Conservation (phyloP, 257 asterid genomes). For the Lycium barbarum region DNA sequence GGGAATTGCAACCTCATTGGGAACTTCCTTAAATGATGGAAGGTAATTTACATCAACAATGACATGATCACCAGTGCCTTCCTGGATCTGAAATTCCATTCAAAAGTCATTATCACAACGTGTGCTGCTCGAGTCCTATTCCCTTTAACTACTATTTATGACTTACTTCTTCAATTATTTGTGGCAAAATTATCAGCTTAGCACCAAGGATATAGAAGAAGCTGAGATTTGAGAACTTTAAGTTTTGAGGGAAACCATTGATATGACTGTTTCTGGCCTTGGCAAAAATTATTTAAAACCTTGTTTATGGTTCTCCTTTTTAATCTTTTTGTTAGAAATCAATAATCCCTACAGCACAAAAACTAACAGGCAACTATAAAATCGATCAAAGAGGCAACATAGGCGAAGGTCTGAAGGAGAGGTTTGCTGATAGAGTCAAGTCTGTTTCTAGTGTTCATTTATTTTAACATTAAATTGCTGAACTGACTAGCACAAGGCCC, state of each 20-base stretch:
- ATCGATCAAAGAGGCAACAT: neutral
- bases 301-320: slow-evolving; percentile 2
- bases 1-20: slow-evolving; percentile 86
- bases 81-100: slow-evolving; percentile 69
- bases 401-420: neutral
- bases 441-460: neutral
- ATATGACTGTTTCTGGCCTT: neutral
- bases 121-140: neutral
- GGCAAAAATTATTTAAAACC: neutral
- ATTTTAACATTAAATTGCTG: slow-evolving; percentile 9
- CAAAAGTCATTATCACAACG: neutral
- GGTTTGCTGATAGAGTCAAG: neutral
- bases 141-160: neutral
- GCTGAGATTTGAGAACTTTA: slow-evolving; percentile 11
- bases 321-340: neutral
- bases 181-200: neutral
- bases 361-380: neutral
- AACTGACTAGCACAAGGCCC: slow-evolving; percentile 1
- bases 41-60: slow-evolving; percentile 93
- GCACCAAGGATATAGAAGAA: neutral
- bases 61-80: slow-evolving; percentile 89
- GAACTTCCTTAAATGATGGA: slow-evolving; percentile 96
- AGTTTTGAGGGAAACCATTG: neutral
- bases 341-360: neutral
- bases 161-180: neutral